These are phyloP conservation scores for Adiantum capillusveneris DNA, from an alignment of 75 land plant species.

Conservation along the genomic window DNA sequence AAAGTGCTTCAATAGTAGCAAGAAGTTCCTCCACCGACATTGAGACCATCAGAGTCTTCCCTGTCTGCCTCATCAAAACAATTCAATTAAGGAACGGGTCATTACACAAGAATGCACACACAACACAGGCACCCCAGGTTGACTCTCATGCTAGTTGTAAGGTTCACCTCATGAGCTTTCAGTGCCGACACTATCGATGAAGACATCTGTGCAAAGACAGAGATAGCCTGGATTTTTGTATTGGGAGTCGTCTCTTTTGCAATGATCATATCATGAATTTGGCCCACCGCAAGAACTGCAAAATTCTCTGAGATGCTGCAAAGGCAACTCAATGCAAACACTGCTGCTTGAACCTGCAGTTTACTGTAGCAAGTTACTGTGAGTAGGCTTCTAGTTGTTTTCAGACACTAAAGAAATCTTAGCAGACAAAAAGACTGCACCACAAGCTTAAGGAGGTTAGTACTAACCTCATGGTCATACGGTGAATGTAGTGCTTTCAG, in stretches of 20 bases:
- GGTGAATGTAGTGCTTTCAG: conserved; percentile 47
- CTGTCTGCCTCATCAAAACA: conserved; percentile 44
- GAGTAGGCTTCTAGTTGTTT: too few species aligned
- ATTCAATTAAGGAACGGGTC: too few species aligned
- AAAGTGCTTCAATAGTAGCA: conserved; percentile 43
- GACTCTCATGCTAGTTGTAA: background rate
- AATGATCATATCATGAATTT: conserved; percentile 31
- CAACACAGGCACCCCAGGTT: background rate
- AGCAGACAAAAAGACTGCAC: background rate
- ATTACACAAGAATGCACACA: too few species aligned
- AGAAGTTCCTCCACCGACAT: conserved; percentile 39
- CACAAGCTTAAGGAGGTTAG: background rate
- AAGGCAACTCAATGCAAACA: conserved; percentile 72
- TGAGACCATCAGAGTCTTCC: conserved; percentile 29
- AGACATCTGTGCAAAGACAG: conserved; percentile 44
- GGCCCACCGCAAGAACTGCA: conserved; percentile 44
- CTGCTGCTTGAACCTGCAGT: conserved; percentile 68
- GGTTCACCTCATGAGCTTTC: conserved; percentile 55
- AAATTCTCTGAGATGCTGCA: conserved; percentile 49
- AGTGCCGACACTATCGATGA: conserved; percentile 28
- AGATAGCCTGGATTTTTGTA: conserved; percentile 39
- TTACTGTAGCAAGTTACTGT: background rate
- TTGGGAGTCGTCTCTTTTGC: conserved; percentile 20
- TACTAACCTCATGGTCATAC: conserved; percentile 58
- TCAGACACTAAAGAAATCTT: too few species aligned